A percentile compares a stretch with the other conserved stretches of the same genome.
Evolutionary conservation across 1,284 basidiomycete species (phyloP).

Genomic region (Trametes versicolor): DNA sequence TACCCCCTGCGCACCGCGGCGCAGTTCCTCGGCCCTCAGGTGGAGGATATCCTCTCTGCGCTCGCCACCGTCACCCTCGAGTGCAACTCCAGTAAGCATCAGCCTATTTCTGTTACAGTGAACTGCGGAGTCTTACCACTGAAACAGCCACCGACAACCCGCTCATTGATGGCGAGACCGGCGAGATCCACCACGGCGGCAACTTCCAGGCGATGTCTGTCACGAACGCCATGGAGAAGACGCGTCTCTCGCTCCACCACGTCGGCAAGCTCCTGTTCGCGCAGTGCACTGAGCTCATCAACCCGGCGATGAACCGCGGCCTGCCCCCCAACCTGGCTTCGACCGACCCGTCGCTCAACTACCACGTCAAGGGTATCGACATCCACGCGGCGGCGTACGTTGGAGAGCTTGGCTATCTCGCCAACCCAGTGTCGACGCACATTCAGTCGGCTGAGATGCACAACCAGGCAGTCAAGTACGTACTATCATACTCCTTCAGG

Average conservation of each 20-base stretch:
- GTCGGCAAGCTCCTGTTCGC: conserved; percentile 87
- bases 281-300: conserved; percentile 86
- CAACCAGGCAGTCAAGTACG: conserved; percentile 87
- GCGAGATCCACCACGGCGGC: conserved; percentile 81
- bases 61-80: conserved; percentile 75
- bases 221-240: conserved; percentile 90
- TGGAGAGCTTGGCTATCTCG: conserved; percentile 84
- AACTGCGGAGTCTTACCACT: conserved; percentile 17
- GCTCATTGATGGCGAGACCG: conserved; percentile 73
- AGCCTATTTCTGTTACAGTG: no score
- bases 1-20: conserved; percentile 84
- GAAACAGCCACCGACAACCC: conserved; percentile 78
- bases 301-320: conserved; percentile 85
- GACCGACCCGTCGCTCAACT: conserved; percentile 85
- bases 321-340: conserved; percentile 85
- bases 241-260: conserved; percentile 82
- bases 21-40: conserved; percentile 88
- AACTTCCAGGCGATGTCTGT: conserved; percentile 92
- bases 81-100: conserved; percentile 83
- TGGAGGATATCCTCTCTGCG: conserved; percentile 82
- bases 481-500: conserved; percentile 24
- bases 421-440: conserved; percentile 87
- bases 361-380: conserved; percentile 87
- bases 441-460: conserved; percentile 90
- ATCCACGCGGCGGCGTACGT: conserved; percentile 86